Evolutionary conservation across 805 yeast species (phyloP), one percentile per base, ranked within the genome.

Genomic region (Limtongia smithiae): DNA sequence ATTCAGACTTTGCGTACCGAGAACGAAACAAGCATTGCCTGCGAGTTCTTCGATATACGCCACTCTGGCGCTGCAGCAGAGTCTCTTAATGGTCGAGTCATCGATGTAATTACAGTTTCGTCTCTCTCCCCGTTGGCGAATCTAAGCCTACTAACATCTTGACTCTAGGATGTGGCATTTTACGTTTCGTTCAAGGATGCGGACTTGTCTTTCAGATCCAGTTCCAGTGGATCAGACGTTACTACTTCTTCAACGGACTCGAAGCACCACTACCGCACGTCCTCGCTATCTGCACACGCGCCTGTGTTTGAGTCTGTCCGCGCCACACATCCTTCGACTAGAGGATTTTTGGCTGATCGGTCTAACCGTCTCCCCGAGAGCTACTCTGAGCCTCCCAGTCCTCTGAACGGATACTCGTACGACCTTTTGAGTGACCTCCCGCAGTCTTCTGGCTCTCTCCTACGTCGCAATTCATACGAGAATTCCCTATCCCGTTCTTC

Each of bases 31-130:
- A 36, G 37, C 9, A 65, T 62, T 40, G 43, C 58, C 34, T 67
- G 72, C 40, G 64, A 62, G 17, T 70, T 60, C 51, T 68, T 53
- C 46, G 72, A 70, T 47, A 54, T 69, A 20, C 60, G 73, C 35
- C 60, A 68, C 17, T 64, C 73, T 1, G 65, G 69, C 38, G 57
- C 61, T 18, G 65, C 70, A 3, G 60, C 50, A 32, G 36, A 53
- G 30, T 44, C 57, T 51, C 27, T 54, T 42, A 24, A 55, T 60
- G 40, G 65, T 43, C 30, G 57, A 54, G 20, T 62, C 62, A 21
- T 54, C 60, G 51, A 59, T 14, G 58, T 54, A 27, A 39, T 48
- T 25, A 14, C 34, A 24, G 18, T 50, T n/a, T n/a, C n/a, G n/a
- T n/a, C n/a, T n/a, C n/a, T n/a, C n/a, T 22, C 42, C 22, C 15